Conservation (phyloP, 805 yeast species). For the Starmerella bacillaris region DNA sequence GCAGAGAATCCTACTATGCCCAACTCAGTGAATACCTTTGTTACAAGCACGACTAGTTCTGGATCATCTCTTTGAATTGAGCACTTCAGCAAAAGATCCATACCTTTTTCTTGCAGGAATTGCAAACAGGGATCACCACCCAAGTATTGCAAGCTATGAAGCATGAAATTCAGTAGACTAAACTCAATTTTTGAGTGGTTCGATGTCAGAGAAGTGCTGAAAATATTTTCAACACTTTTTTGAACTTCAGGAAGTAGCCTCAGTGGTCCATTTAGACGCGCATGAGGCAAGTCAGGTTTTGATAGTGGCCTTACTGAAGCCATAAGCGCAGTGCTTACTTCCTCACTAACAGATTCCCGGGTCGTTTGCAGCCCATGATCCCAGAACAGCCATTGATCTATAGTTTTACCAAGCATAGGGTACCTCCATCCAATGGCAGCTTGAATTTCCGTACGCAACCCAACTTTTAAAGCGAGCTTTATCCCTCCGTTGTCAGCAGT, state of each 20-base stretch:
- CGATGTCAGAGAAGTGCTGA: too few relatives aligned
- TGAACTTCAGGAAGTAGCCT: background rate
- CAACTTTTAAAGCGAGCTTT: constrained; percentile 6
- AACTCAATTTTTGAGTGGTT: constrained; percentile 3
- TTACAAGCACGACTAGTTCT: constrained; percentile 32
- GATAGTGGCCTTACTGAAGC: background rate
- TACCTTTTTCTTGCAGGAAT: constrained; percentile 32
- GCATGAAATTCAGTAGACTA: constrained; percentile 8
- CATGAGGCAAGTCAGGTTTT: background rate
- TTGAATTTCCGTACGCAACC: constrained; percentile 6
- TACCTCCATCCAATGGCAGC: constrained; percentile 4
- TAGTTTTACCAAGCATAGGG: background rate
- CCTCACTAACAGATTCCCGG: constrained; percentile 8
- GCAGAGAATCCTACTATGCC: constrained; percentile 32
- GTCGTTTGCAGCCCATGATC: constrained; percentile 11
- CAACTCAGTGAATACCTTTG: constrained; percentile 29
- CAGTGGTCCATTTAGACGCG: background rate
- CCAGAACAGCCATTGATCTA: constrained; percentile 6
- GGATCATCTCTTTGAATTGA: constrained; percentile 64
- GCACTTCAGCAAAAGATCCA: constrained; percentile 53
- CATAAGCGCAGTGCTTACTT: constrained; percentile 2
- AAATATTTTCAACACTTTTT: background rate
- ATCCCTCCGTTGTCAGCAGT: constrained; percentile 9
- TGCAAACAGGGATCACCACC: constrained; percentile 37
- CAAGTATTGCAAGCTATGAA: constrained; percentile 36